Conservation (phyloP, 805 yeast species). For the Candida ficus region DNA sequence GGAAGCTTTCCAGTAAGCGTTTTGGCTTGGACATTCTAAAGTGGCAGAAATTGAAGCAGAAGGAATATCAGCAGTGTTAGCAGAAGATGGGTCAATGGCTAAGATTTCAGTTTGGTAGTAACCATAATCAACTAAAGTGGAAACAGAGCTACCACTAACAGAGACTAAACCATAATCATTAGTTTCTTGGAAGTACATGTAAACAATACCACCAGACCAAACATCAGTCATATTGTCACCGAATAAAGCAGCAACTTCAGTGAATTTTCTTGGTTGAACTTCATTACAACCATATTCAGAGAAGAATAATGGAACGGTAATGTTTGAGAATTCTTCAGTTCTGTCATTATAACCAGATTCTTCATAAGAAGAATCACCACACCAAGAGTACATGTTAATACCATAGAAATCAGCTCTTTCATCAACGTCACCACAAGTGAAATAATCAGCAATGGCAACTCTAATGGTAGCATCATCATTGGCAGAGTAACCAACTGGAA, state of each 20-base stretch:
- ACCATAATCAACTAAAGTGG: slow-evolving; percentile 58
- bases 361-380: slow-evolving; percentile 57
- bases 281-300: slow-evolving; percentile 81
- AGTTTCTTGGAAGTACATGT: slow-evolving; percentile 75
- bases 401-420: slow-evolving; percentile 77
- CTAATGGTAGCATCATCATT: slow-evolving; percentile 69
- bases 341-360: slow-evolving; percentile 62
- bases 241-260: slow-evolving; percentile 64
- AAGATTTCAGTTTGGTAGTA: slow-evolving; percentile 58
- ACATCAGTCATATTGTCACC: slow-evolving; percentile 68
- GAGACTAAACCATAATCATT: slow-evolving; percentile 73
- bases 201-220: slow-evolving; percentile 89
- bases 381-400: slow-evolving; percentile 88
- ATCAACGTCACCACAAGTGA: slow-evolving; percentile 65
- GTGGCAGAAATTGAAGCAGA: slow-evolving; percentile 34
- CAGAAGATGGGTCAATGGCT: slow-evolving; percentile 48
- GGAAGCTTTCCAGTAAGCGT: slow-evolving; percentile 58
- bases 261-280: slow-evolving; percentile 64
- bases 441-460: slow-evolving; percentile 65
- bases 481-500: slow-evolving; percentile 81
- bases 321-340: slow-evolving; percentile 58
- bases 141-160: slow-evolving; percentile 40
- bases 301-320: slow-evolving; percentile 71
- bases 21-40: slow-evolving; percentile 57
- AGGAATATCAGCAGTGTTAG: slow-evolving; percentile 33